These are phyloP conservation scores for Pelargonium nanum DNA, from an alignment of 345 rosid species.

Conservation along the genomic window DNA sequence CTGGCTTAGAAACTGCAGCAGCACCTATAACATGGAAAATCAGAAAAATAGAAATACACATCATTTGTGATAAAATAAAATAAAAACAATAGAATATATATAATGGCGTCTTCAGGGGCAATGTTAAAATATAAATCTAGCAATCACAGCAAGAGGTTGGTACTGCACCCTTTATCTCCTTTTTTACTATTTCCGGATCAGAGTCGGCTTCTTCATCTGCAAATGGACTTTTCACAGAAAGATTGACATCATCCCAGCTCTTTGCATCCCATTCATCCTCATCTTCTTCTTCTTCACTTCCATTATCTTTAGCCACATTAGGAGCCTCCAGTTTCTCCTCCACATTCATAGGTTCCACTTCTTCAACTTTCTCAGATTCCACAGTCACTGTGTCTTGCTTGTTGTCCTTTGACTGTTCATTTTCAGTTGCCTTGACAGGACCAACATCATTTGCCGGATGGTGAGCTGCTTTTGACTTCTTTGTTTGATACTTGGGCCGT, in stretches of 20 bases:
- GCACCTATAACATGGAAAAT: constrained; percentile 4
- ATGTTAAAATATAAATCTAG: constrained; percentile 12
- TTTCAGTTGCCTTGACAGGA: constrained; percentile 35
- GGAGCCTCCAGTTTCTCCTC: constrained; percentile 40
- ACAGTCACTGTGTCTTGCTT: constrained; percentile 23
- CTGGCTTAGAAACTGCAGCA: constrained; percentile 24
- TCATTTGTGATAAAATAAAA: background rate
- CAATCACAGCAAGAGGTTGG: constrained; percentile 35
- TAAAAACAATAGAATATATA: background rate
- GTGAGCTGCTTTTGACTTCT: constrained; percentile 57
- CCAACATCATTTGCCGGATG: constrained; percentile 50
- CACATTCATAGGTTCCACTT: constrained; percentile 23
- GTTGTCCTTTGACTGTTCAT: constrained; percentile 30
- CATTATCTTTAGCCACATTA: constrained; percentile 42
- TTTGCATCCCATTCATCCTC: constrained; percentile 94
- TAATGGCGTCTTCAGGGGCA: constrained; percentile 3
- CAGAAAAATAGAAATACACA: background rate
- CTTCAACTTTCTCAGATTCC: constrained; percentile 40
- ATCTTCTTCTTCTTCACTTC: constrained; percentile 62
- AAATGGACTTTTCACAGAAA: constrained; percentile 67
- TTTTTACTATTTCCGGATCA: constrained; percentile 47
- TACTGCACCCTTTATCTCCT: constrained; percentile 32
- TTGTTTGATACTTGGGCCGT: constrained; percentile 69
- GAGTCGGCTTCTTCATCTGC: constrained; percentile 82
- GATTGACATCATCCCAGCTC: constrained; percentile 86